phyloP scores from a whole-genome alignment of 2,329 filamentous ascomycete species.

The Penicillium sp. region DNA sequence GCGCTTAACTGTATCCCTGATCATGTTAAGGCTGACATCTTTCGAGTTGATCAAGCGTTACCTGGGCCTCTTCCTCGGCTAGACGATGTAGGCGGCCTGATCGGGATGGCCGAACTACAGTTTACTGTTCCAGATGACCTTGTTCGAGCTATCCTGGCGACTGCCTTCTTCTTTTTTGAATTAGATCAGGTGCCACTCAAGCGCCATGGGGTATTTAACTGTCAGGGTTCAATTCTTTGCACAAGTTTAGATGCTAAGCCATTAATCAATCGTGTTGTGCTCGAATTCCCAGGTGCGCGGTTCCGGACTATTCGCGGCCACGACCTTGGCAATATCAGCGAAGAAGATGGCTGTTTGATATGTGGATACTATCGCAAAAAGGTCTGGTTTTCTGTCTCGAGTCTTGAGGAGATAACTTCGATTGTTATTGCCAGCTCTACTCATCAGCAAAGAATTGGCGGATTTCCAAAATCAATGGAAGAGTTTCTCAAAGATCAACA shows the following conservation, averaged over 20 bases:
- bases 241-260: background rate
- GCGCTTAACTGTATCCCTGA: conserved; percentile 14
- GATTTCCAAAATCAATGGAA: conserved; percentile 17
- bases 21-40: background rate
- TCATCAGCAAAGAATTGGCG: conserved; percentile 10
- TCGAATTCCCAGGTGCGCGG: conserved; percentile 8
- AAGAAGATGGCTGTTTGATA: conserved; percentile 14
- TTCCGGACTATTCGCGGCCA: conserved; percentile 5
- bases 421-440: conserved; percentile 7
- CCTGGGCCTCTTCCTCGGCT: conserved; percentile 5
- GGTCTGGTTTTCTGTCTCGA: conserved; percentile 12
- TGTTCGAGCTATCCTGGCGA: conserved; percentile 16
- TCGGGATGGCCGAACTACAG: conserved; percentile 5
- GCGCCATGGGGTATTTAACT: conserved; percentile 13
- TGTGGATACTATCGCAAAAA: conserved; percentile 23
- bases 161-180: conserved; percentile 24
- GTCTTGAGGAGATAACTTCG: conserved; percentile 13
- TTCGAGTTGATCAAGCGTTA: conserved; percentile 8
- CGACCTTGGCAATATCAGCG: conserved; percentile 6
- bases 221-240: conserved; percentile 23
- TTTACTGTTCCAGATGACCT: conserved; percentile 16
- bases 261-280: conserved; percentile 9
- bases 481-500: conserved; percentile 16
- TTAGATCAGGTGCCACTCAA: conserved; percentile 13
- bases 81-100: conserved; percentile 14